Base-by-base conservation (phyloP, 2,329 filamentous ascomycete genomes). In the Claviceps sp. region DNA sequence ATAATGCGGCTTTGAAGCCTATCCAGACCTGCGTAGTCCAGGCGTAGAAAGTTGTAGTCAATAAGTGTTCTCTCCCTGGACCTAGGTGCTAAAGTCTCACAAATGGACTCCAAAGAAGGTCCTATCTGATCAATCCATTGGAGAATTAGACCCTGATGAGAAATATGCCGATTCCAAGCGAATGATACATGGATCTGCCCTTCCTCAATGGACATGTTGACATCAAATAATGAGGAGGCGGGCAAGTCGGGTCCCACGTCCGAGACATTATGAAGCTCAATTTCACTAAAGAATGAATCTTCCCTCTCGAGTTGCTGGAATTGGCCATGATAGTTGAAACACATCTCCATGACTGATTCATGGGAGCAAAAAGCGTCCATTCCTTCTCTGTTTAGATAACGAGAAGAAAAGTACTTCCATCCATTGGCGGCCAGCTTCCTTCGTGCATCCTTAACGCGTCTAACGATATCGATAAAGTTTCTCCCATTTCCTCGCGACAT, bases 1-100 rank as follows among this genome's bases (percentile, higher is more conserved):
- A 66, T 56, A 26, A 49, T 54, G 45, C 11, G 55, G 4, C 51
- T 58, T 7, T 55, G 44, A 0, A 66, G 56, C 9, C 58, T 59
- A 8, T 62, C 56, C 1, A 67, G 54, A 20, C 57, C 61, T 0
- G 57, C 53, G 53, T 69, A 66, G 24, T 58, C 57, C 0, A 65
- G 14, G 9, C 24, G 44, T 14, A 52, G 13, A 18, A 52, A 46
- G 8, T 52, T 40, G 30, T 30, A 52, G 46, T 52, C 51, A 22
- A 37, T 14, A 18, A 52, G 51, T 5, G 51, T 52, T 13, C 22
- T 26, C 36, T 45, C 34, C 3, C 6, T 22, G 4, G 50, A 41
- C 14, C 6, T 42, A 9, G 44, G 20, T 16, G 16, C 38, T 18
- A 51, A 44, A 24, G 24, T 47, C 11, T 24, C 37, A 36, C 44